Evolutionary conservation across 192 early-diverging fungal genomes (phyloP).

Genomic region (Funneliformis geosporum): DNA sequence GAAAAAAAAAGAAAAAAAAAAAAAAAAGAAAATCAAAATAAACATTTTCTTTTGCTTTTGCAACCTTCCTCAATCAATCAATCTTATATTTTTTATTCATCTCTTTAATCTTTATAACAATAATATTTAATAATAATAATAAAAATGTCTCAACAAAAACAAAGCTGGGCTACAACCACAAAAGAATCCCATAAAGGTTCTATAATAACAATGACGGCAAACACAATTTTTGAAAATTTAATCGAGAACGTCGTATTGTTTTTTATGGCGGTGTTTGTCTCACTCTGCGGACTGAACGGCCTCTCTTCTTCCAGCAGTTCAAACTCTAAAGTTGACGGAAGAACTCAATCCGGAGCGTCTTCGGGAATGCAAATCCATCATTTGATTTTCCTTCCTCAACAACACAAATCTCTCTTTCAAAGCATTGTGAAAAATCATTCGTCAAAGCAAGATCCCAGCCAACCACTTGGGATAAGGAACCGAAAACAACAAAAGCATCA

Average conservation of each 20-base stretch:
- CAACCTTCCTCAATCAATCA: no score
- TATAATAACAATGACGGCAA: not conserved
- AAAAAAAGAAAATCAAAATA: no score
- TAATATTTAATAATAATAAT: not conserved
- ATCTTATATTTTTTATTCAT: no score
- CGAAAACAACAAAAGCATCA: not conserved
- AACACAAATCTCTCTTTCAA: not conserved
- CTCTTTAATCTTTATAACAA: no score
- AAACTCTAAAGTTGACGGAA: no score
- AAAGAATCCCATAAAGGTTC: not conserved
- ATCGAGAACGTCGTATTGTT: not conserved
- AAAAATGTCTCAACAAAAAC: not conserved
- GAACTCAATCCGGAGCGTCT: not conserved
- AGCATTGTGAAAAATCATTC: not conserved
- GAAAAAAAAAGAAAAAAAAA: no score
- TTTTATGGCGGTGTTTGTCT: not conserved
- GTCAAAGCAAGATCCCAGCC: not conserved
- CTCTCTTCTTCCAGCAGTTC: no score
- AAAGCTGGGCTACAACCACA: not conserved
- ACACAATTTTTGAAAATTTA: not conserved
- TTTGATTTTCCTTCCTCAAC: not conserved
- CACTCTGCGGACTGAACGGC: not conserved
- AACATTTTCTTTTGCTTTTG: no score
- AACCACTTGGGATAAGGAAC: not conserved
- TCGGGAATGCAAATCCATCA: not conserved